Conservation (phyloP, 345 rosid species). For the Punica granatum region DNA sequence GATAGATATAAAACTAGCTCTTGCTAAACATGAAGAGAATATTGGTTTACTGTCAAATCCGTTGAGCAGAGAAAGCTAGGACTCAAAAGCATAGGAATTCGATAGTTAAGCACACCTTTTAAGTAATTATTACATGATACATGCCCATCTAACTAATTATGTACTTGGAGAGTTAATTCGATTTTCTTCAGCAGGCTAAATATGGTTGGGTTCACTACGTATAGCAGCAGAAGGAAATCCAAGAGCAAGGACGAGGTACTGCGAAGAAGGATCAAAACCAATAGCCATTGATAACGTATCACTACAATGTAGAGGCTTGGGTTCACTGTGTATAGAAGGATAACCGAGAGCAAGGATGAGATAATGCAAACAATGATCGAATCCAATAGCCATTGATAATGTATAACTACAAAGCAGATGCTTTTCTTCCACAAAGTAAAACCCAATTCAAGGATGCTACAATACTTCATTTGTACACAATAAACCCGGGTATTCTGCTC, state of each 20-base stretch:
- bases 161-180: not conserved
- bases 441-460: conserved; percentile 2
- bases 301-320: too few relatives aligned
- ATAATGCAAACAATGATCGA: not conserved
- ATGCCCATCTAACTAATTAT: not conserved
- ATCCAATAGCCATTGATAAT: not conserved
- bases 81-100: not conserved
- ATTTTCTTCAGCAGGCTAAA: not conserved
- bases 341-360: not conserved
- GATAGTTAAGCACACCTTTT: not conserved
- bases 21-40: not conserved
- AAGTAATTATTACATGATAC: not conserved
- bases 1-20: not conserved
- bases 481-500: not conserved
- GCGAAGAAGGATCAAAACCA: too few relatives aligned
- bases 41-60: not conserved
- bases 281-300: too few relatives aligned
- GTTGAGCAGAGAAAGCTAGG: not conserved
- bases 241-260: not conserved
- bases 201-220: not conserved
- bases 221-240: not conserved
- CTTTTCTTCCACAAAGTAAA: not conserved
- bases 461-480: conserved; percentile 17
- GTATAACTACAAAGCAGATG: not conserved
- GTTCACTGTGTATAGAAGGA: too few relatives aligned